Evolutionary conservation across 352 stramenopile species (phyloP), one percentile per base, ranked within the genome.

Genomic region (Globisporangium iwayamae): DNA sequence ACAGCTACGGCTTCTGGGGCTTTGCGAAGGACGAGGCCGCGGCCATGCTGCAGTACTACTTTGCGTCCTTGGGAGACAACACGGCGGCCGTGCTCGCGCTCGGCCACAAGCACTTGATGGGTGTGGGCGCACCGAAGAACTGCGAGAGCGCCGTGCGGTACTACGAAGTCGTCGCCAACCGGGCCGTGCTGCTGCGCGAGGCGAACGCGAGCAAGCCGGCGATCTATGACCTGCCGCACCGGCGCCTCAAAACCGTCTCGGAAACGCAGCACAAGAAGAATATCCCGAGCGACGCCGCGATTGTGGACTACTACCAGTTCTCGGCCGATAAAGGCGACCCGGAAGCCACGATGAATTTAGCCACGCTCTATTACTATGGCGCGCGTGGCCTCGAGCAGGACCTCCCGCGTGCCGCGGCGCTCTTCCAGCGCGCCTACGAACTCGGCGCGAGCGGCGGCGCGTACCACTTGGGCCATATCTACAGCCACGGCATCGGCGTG

Each of bases 221-320:
- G 62, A 78, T 94, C 55, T 81, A 90, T 70, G 86, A 93, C 54
- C 66, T 90, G 52, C 79, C 81, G 13, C 78, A 90, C 36, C 82
- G 83, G 11, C 82, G 86, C 0, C 75, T 94, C 54, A 93, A 93
- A 70, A 89, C 71, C 1, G 63, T 90, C 43, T 72, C 76, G 18
- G 86, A 93, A 65, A 74, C 77, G 45, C 82, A 93, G 62, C 82
- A 92, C 65, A 93, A 93, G 70, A 91, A 90, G 62, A 93, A 90
- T 55, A 59, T 83, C 3, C 86, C 86, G 18, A 85, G 74, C 13
- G 83, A 93, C 66, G 80, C 73, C 1, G 87, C 82, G 0, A 90
- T 93, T 52, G 83, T 96, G n/a, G 85, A 96, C 55, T 97, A 96
- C 63, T 96, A 96, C 63, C 76, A 92, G 63, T 93, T 94, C 67